Evolutionary conservation across 2,329 filamentous ascomycete species (phyloP), one percentile per base, ranked within the genome.

Genomic region (Trichoderma oligosporum): DNA sequence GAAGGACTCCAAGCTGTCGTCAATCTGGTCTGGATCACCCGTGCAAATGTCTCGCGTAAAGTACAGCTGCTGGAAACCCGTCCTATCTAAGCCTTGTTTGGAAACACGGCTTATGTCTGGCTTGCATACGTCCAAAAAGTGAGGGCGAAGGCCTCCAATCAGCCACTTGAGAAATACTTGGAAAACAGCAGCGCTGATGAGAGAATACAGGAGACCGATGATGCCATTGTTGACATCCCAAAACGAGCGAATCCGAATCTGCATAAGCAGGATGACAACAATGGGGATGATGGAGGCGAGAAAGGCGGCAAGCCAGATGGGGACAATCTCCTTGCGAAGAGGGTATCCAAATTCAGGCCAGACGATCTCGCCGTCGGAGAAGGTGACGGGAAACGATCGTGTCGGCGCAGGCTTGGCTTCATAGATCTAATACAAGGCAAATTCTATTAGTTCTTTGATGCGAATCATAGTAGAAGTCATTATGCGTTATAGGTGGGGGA

Each of bases 101-200:
- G 55, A 56, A 6, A 63, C 63, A 25, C 59, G 59, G 36, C 27
- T 61, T 8, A 65, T 24, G 24, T 71, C 68, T 0, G 86, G 87
- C 68, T 85, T 80, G 78, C 86, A 90, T 53, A 88, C 85, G 20
- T 77, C 78, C 18, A 90, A 77, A 73, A 89, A 90, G 69, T 89
- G 84, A 1, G 87, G 87, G n/a, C 86, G 80, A 18, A 87, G 74
- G 12, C 86, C 87, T 12, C 87, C 87, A 61, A 91, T 88, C 39
- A 90, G 79, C 80, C 82, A 86, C 72, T 91, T 91, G 68, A 90
- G 65, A 66, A 89, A 86, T 62, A 90, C 86, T 66, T 91, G 87
- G 74, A 91, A 89, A 48, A 90, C 82, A n/a, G 86, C 84, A 3
- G 85, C 85, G 5, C 79, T 76, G 71, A 89, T 87, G 61, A 89